phyloP scores from a whole-genome alignment of 345 rosid species.

The Syzygium oleosum region DNA sequence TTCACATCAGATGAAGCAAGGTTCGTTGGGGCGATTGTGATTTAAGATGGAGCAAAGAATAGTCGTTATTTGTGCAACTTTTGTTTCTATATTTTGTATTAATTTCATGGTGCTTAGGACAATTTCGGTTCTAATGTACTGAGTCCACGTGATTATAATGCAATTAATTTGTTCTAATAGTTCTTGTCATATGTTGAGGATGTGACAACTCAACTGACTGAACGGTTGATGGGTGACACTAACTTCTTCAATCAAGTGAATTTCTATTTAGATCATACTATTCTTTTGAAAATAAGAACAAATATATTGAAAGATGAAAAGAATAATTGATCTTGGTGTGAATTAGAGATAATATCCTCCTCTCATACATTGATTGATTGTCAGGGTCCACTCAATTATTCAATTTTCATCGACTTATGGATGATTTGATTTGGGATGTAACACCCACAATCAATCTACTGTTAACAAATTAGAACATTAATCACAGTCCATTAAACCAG shows the following conservation, averaged over 20 bases:
- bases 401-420: background rate
- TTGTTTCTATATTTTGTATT: background rate
- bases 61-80: background rate
- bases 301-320: background rate
- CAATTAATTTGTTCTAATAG: background rate
- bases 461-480: background rate
- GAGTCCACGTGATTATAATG: background rate
- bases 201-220: background rate
- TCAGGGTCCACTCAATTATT: background rate
- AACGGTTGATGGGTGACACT: background rate
- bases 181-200: background rate
- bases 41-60: background rate
- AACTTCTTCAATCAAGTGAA: background rate
- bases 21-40: constrained; percentile 7
- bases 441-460: background rate
- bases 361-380: background rate
- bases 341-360: background rate
- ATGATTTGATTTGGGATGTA: background rate
- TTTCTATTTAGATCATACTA: background rate
- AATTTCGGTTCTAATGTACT: background rate
- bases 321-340: background rate
- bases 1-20: constrained; percentile 20
- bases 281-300: background rate
- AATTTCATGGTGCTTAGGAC: background rate
- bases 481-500: background rate